A percentile compares a stretch with the other conserved stretches of the same genome.
phyloP scores from a whole-genome alignment of 2,329 filamentous ascomycete species.

The Phialophora verrucosa region DNA sequence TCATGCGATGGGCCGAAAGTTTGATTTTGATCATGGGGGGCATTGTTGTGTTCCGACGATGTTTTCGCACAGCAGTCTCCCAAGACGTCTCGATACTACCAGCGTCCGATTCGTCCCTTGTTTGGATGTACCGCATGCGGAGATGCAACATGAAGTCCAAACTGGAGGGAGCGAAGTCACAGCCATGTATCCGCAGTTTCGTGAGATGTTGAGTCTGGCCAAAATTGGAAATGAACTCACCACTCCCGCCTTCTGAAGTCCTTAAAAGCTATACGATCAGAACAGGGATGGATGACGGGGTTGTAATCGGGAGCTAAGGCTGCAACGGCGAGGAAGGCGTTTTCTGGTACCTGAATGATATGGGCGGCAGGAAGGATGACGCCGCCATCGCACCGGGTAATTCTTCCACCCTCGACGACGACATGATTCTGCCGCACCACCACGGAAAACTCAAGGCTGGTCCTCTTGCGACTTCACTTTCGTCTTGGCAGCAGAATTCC shows the following conservation, averaged over 20 bases:
- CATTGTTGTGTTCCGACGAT: not conserved
- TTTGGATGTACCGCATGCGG: not conserved
- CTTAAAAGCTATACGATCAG: not conserved
- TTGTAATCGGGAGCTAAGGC: not conserved
- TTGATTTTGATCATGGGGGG: not conserved
- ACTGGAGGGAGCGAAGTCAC: not conserved
- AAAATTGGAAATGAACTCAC: not conserved
- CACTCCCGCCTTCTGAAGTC: not conserved
- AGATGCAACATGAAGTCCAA: not conserved
- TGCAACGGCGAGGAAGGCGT: not conserved
- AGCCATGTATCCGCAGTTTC: not conserved
- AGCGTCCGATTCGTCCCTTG: not conserved
- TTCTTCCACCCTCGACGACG: not conserved
- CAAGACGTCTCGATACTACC: not conserved
- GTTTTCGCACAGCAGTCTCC: not conserved
- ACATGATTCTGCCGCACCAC: conserved; percentile 8
- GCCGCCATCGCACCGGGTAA: not conserved
- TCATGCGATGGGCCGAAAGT: not conserved
- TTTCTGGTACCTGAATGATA: not conserved
- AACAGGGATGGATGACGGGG: not conserved
- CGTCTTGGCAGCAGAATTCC: not conserved
- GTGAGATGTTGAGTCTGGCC: not conserved
- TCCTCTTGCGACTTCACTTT: not conserved
- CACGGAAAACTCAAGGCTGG: not conserved
- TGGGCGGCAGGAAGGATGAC: not conserved